Evolutionary conservation across 306 rosid species (phyloP), one percentile per base, ranked within the genome.

Genomic region (Casuarina cunninghamiana): DNA sequence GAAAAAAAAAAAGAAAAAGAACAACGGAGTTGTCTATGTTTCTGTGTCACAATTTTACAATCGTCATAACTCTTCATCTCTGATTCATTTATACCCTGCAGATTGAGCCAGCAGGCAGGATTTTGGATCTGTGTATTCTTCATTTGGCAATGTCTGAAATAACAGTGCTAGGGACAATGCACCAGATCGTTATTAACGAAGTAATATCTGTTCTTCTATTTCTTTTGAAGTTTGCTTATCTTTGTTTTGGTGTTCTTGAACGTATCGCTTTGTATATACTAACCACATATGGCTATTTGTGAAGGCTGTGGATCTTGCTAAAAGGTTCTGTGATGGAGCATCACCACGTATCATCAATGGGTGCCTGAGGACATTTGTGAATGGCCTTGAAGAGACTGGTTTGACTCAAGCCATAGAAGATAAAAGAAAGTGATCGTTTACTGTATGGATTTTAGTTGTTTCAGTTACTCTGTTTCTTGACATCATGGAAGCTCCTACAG

Each of bases 61-160:
- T 6, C 65, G 46, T 9, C 38, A 38, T n/a, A 17, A 39, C 45
- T 19, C 3, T 55, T 41, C 9, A 16, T 32, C 53, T 17, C 51
- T 60, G 35, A 45, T 19, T 26, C 21, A 32, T 37, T 11, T 66
- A 38, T 62, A 53, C 49, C 19, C 8, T 78, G 65, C 89, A 94
- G 98, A 75, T 79, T 46, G 91, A 87, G 81, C 93, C 97, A 38
- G 90, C 95, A 3, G 88, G 95, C 55, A 88, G 86, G 83, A 90
- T 94, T 82, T 86, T 94, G 87, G 98, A 94, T 85, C 91, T 94
- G 46, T 94, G 91, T 82, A 92, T 94, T 82, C 98, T 94, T 81
- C 98, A 90, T 84, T 73, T 94, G 82, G 98, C 98, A 65, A 90
- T 94, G 94, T 87, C 98, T 35, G 98, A 94, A 88, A 87, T 94